Percentiles rank a stretch among this genome's conserved stretches.
Evolutionary conservation across 768 basidiomycete genomes (phyloP).

Genomic region (Glaciozyma martinii): DNA sequence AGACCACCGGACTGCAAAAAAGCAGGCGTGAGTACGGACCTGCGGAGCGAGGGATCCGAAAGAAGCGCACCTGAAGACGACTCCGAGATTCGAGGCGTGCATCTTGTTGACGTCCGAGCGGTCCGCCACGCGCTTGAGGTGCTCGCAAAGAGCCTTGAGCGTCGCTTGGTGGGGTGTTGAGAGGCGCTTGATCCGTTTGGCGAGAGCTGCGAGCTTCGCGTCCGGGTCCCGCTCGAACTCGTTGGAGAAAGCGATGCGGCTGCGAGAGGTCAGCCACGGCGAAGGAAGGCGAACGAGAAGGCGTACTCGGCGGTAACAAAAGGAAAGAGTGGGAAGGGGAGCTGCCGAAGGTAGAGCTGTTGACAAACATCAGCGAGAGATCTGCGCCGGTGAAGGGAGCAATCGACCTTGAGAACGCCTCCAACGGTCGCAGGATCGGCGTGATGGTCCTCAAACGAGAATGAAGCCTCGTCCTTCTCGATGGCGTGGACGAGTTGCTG

Average conservation of each 20-base stretch:
- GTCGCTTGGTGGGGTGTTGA: slow-evolving; percentile 32
- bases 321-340: slow-evolving; percentile 31
- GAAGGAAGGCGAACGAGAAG: slow-evolving; percentile 43
- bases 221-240: slow-evolving; percentile 5
- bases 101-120: slow-evolving; percentile 32
- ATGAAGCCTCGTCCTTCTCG: slow-evolving; percentile 33
- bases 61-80: slow-evolving; percentile 17
- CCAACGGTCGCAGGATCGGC: slow-evolving; percentile 31
- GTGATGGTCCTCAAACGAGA: slow-evolving; percentile 22
- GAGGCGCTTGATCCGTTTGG: slow-evolving; percentile 27
- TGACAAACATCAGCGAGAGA: too few relatives aligned
- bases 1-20: slow-evolving; percentile 11
- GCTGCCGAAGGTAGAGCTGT: slow-evolving; percentile 35
- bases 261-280: slow-evolving; percentile 1
- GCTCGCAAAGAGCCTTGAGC: slow-evolving; percentile 29
- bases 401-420: slow-evolving; percentile 29
- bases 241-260: neutral
- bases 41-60: neutral
- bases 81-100: slow-evolving; percentile 27
- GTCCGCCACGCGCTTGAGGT: slow-evolving; percentile 26
- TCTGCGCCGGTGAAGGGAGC: neutral
- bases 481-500: slow-evolving; percentile 30
- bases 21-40: neutral
- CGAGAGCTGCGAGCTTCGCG: slow-evolving; percentile 1
- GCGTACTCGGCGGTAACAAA: slow-evolving; percentile 20